phyloP scores from a whole-genome alignment of 176 grass and related monocot species.

The Oropetium thomaeum region DNA sequence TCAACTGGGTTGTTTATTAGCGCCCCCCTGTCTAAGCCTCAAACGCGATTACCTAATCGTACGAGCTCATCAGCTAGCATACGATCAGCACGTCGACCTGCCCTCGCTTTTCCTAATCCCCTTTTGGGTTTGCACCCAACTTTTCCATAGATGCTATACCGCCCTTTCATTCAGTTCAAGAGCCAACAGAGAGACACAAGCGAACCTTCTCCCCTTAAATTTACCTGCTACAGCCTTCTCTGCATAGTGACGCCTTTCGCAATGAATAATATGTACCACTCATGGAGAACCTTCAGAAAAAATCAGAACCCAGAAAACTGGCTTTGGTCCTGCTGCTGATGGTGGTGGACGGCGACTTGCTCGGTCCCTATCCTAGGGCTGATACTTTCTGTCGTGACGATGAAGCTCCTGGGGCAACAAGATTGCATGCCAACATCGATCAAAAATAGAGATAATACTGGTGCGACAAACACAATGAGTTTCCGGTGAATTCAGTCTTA shows the following conservation, averaged over 20 bases:
- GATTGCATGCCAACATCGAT: background rate
- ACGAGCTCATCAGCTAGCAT: background rate
- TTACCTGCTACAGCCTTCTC: conserved; percentile 10
- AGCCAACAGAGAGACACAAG: conserved; percentile 35
- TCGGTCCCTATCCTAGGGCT: conserved; percentile 52
- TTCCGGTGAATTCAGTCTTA: conserved; percentile 18
- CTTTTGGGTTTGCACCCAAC: conserved; percentile 30
- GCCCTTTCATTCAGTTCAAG: conserved; percentile 47
- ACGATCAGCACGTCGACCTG: conserved; percentile 34
- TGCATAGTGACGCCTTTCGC: conserved; percentile 12
- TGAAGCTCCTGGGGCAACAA: conserved; percentile 29
- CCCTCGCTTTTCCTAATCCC: background rate
- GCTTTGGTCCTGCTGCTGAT: conserved; percentile 38
- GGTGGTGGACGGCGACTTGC: background rate
- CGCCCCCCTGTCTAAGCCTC: conserved; percentile 5
- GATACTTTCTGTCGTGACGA: conserved; percentile 25
- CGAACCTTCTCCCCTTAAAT: background rate
- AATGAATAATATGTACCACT: conserved; percentile 22
- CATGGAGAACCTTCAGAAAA: conserved; percentile 21
- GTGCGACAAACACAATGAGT: background rate
- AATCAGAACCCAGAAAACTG: conserved; percentile 48
- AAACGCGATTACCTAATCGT: conserved; percentile 22
- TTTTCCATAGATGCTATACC: conserved; percentile 3
- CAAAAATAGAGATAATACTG: background rate
- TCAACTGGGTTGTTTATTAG: conserved; percentile 28